phyloP scores from a whole-genome alignment of 495 filamentous ascomycete species.

The Aspergillus steynii region DNA sequence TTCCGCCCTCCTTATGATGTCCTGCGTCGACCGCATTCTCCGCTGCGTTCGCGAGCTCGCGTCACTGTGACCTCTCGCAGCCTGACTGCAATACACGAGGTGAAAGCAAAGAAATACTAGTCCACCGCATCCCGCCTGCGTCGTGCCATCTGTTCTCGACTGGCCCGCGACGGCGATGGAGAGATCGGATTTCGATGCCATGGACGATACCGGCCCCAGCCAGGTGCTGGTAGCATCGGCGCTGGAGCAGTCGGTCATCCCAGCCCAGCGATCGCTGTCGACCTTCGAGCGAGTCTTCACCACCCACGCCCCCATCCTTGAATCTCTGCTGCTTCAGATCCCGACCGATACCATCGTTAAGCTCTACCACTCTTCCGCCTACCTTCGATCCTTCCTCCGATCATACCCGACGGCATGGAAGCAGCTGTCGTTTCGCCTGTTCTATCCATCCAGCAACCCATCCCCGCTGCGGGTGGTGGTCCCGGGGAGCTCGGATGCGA shows the following conservation, averaged over 20 bases:
- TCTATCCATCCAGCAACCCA: constrained; percentile 45
- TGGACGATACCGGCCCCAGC: constrained; percentile 20
- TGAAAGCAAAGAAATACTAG: background rate
- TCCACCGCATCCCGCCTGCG: background rate
- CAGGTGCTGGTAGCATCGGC: constrained; percentile 32
- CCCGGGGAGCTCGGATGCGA: constrained; percentile 36
- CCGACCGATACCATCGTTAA: constrained; percentile 57
- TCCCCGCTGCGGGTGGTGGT: constrained; percentile 34
- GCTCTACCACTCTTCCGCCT: constrained; percentile 57
- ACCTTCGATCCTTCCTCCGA: constrained; percentile 55
- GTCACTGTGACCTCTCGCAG: constrained; percentile 18
- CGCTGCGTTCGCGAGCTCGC: constrained; percentile 38
- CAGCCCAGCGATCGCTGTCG: constrained; percentile 39
- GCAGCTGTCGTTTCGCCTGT: constrained; percentile 58
- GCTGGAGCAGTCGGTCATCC: constrained; percentile 26
- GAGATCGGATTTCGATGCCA: constrained; percentile 13
- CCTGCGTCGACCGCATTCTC: constrained; percentile 31
- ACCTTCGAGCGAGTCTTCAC: constrained; percentile 55
- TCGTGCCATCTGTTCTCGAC: constrained; percentile 17
- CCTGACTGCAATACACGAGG: background rate
- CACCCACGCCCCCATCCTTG: constrained; percentile 56
- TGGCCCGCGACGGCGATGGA: constrained; percentile 16
- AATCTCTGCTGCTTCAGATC: constrained; percentile 57
- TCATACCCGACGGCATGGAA: constrained; percentile 63
- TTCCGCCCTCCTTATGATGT: constrained; percentile 38